phyloP scores from a whole-genome alignment of 345 rosid species.

The Reutealis trisperma region DNA sequence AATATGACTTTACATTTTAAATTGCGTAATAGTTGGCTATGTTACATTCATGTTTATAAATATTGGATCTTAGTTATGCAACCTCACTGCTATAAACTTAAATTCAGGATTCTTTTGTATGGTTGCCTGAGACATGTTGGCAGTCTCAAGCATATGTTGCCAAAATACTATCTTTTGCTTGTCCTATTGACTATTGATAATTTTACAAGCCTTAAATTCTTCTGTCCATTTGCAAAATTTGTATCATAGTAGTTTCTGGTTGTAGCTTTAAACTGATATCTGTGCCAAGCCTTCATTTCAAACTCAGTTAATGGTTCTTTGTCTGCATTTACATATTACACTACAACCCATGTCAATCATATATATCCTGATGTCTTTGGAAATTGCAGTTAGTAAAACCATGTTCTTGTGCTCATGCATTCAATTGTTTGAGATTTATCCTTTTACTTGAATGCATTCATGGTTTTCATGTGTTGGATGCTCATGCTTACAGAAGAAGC shows the following conservation, averaged over 20 bases:
- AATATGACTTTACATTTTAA: neutral
- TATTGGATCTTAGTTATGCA: neutral
- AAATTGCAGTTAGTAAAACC: neutral
- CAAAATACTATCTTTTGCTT: neutral
- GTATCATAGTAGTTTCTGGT: neutral
- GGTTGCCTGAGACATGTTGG: neutral
- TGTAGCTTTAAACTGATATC: neutral
- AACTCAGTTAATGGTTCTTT: neutral
- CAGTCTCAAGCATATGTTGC: neutral
- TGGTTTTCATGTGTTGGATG: constrained; percentile 17
- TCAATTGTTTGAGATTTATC: neutral
- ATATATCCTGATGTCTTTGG: neutral
- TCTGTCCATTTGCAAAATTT: neutral
- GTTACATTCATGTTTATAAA: neutral
- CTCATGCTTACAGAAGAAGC: constrained; percentile 52
- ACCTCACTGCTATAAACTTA: no score
- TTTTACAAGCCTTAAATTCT: neutral
- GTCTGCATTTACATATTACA: neutral
- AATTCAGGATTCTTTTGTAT: neutral
- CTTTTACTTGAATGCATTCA: neutral
- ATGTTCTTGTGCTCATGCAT: neutral
- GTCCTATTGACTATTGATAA: neutral
- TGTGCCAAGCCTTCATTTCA: neutral
- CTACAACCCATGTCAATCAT: neutral
- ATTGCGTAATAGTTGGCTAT: neutral